Conservation (phyloP, 2,329 filamentous ascomycete genomes). For the Akanthomyces dipterigenus region DNA sequence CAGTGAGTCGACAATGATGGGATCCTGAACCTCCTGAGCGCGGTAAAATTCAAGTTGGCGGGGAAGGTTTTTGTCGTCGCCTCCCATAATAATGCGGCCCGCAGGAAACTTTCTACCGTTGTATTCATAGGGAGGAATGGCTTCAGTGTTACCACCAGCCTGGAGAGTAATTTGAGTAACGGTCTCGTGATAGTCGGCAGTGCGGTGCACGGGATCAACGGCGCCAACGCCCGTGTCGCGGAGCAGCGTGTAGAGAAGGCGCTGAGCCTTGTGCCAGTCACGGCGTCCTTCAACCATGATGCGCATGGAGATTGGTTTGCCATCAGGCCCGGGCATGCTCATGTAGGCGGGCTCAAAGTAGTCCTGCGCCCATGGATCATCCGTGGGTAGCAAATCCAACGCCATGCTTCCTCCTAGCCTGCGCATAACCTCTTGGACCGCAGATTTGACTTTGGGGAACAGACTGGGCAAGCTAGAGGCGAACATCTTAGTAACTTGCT, state of each 20-base stretch:
- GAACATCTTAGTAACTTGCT: not conserved
- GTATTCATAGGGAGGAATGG: not conserved
- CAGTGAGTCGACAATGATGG: conserved; percentile 23
- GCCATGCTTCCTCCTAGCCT: too few relatives aligned
- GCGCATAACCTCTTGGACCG: not conserved
- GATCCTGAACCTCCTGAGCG: conserved; percentile 23
- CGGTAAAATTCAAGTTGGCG: conserved; percentile 6
- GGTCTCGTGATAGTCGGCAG: too few relatives aligned
- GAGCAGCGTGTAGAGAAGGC: not conserved
- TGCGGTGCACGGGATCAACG: too few relatives aligned
- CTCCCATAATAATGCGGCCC: not conserved
- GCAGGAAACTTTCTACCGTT: not conserved
- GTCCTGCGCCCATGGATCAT: not conserved
- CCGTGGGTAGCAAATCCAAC: not conserved
- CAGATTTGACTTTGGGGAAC: too few relatives aligned
- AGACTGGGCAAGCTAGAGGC: not conserved
- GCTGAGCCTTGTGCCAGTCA: not conserved
- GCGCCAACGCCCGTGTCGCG: not conserved
- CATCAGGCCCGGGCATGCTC: not conserved
- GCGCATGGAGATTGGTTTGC: conserved; percentile 7
- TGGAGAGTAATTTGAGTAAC: not conserved
- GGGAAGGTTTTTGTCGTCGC: not conserved
- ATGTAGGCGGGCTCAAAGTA: not conserved
- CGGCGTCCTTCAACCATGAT: not conserved
- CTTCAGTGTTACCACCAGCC: not conserved